Evolutionary conservation across 179 eudicot genomes (phyloP), one percentile per base, ranked within the genome.

Genomic region (Monotropa hypopitys): DNA sequence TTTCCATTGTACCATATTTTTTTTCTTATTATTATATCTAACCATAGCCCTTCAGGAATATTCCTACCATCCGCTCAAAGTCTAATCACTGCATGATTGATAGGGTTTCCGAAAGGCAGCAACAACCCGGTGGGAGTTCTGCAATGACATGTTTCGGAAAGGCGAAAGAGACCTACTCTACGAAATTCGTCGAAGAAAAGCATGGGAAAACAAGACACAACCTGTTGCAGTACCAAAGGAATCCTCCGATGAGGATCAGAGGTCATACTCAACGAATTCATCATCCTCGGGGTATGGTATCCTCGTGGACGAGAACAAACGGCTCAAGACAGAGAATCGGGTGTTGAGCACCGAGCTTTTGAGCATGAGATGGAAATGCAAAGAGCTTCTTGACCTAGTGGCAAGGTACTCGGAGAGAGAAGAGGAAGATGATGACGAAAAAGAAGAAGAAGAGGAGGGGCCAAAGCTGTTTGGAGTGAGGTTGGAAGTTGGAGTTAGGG

Each of bases 401-500:
- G 81, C 87, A 1, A 53, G 80, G 7, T 87, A 85, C 49, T 12
- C 38, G 11, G 74, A 45, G 53, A 77, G 26, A 33, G 83, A 42
- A 42, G 83, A 70, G 47, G 80, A 76, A 13, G 84, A 80, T 1
- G 69, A 80, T 8, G 75, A 68, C 0, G 77, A 85, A 7, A 77
- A 68, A n/a, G 72, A 68, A n/a, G 30, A 40, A 1, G 49, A n/a
- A 0, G 77, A 86, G 21, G 51, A 43, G 16, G 21, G 88, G 78
- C 93, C 92, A 7, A 92, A 82, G 91, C 49, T 94, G 80, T 94
- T 94, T 83, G 97, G 98, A 4, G 98, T 94, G 76, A 89, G 90
- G 73, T 82, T 94, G 86, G 86, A 85, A 61, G 88, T 87, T 49
- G 76, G 83, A 56, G 90, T 81, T 28, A 75, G 78, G n/a, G 88